Conservation (phyloP, 2,329 filamentous ascomycete genomes). For the Bipolaris zeicola region DNA sequence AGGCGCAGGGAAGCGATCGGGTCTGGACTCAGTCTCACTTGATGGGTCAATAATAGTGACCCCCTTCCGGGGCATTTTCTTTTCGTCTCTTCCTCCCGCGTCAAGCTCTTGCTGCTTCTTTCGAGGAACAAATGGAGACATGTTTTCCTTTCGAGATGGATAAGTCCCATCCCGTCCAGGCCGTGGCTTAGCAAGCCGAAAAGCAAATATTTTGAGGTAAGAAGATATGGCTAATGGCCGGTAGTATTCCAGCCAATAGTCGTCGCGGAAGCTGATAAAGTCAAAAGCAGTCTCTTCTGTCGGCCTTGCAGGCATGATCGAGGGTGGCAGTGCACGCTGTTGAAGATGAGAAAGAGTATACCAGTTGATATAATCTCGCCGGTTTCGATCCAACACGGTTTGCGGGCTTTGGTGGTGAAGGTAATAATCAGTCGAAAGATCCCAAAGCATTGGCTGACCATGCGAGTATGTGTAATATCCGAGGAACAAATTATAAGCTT, state of each 20-base stretch:
- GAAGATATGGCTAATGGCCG: conserved; percentile 85
- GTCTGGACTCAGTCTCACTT: conserved; percentile 41
- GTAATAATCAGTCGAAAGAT: conserved; percentile 92
- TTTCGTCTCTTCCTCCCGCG: conserved; percentile 63
- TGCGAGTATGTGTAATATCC: conserved; percentile 91
- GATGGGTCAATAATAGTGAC: conserved; percentile 71
- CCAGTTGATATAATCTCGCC: conserved; percentile 85
- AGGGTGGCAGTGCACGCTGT: conserved; percentile 63
- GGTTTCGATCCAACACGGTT: conserved; percentile 66
- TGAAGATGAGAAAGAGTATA: conserved; percentile 76
- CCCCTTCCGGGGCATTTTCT: conserved; percentile 67
- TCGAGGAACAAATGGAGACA: conserved; percentile 86
- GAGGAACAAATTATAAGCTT: conserved; percentile 96
- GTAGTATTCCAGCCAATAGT: conserved; percentile 98
- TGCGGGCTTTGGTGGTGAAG: conserved; percentile 88
- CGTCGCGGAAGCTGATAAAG: conserved; percentile 71
- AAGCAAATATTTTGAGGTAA: conserved; percentile 89
- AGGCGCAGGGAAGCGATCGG: conserved; percentile 24
- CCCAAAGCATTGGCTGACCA: conserved; percentile 95
- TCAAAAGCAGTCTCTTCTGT: conserved; percentile 24
- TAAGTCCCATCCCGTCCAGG: conserved; percentile 78
- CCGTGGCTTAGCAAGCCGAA: conserved; percentile 80
- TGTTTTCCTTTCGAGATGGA: conserved; percentile 75
- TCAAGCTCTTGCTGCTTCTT: conserved; percentile 53
- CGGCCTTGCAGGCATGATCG: conserved; percentile 49